These are phyloP conservation scores for Fusarium sp. DNA, from an alignment of 2,329 filamentous ascomycete genomes.

Conservation along the genomic window DNA sequence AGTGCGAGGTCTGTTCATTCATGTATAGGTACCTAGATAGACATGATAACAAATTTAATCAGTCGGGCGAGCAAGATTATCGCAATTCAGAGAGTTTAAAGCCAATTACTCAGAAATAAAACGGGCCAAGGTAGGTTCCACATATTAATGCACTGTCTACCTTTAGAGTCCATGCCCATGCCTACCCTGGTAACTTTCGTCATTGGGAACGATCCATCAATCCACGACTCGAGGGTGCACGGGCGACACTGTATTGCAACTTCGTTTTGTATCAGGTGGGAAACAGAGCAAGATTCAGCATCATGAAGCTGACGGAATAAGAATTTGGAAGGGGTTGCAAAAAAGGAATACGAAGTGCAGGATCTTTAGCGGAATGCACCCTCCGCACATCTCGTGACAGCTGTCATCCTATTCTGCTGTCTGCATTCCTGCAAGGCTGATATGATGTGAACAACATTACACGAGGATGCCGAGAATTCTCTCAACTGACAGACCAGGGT, in stretches of 20 bases:
- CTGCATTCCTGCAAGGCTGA: constrained; percentile 35
- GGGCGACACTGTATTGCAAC: constrained; percentile 24
- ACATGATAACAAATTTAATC: too few species aligned
- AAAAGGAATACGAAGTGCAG: constrained; percentile 28
- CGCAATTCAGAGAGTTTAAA: background rate
- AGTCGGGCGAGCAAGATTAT: too few species aligned
- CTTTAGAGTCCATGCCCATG: too few species aligned
- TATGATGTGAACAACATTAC: constrained; percentile 30
- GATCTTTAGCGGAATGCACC: constrained; percentile 32
- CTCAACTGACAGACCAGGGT: constrained; percentile 28
- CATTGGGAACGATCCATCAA: constrained; percentile 24
- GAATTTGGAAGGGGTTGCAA: constrained; percentile 29
- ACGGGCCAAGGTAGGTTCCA: background rate
- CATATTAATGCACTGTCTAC: constrained; percentile 2
- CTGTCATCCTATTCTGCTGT: constrained; percentile 6
- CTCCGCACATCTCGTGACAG: constrained; percentile 36
- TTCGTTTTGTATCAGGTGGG: background rate
- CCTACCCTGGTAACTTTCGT: background rate
- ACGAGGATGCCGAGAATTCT: constrained; percentile 35
- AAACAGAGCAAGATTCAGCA: constrained; percentile 20
- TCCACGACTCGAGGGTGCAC: constrained; percentile 28
- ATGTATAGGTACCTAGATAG: too few species aligned
- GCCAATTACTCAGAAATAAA: background rate
- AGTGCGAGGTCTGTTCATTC: too few species aligned
- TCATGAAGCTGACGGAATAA: constrained; percentile 31